These are phyloP conservation scores for Aureobasidium sp. DNA, from an alignment of 2,329 filamentous ascomycete genomes.

Conservation along the genomic window DNA sequence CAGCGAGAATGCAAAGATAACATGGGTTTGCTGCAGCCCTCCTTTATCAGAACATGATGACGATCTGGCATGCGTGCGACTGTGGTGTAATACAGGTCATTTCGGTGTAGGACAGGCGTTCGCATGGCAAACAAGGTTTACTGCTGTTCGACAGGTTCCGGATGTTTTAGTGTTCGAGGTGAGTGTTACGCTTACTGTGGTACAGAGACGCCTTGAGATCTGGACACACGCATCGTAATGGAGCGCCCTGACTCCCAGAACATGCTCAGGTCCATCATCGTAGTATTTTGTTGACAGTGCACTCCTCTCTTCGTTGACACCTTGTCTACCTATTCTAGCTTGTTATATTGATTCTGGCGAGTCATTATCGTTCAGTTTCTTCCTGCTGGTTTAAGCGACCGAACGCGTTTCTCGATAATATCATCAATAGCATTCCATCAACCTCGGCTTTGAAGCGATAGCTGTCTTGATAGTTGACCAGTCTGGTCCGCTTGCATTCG, in stretches of 20 bases:
- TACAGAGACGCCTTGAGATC: neutral
- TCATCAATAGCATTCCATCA: too few relatives aligned
- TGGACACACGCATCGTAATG: neutral
- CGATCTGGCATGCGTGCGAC: neutral
- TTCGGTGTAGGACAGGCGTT: neutral
- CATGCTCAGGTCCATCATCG: neutral
- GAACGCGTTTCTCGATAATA: too few relatives aligned
- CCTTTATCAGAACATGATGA: neutral
- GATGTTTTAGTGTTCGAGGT: neutral
- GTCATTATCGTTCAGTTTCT: too few relatives aligned
- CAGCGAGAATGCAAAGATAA: neutral
- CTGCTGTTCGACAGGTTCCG: neutral
- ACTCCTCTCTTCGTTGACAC: neutral
- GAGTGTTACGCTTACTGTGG: neutral
- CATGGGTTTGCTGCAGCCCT: neutral
- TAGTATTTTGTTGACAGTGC: neutral
- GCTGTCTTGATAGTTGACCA: too few relatives aligned
- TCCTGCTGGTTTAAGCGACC: too few relatives aligned
- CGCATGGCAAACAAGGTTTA: neutral
- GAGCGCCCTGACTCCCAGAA: neutral
- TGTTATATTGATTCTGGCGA: too few relatives aligned
- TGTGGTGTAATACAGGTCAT: neutral
- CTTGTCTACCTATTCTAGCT: too few relatives aligned
- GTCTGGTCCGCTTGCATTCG: too few relatives aligned
- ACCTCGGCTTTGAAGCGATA: too few relatives aligned